Percentiles rank a stretch among this genome's conserved stretches.
Conservation (phyloP, 441 rosid species). For the Corymbia calophylla region DNA sequence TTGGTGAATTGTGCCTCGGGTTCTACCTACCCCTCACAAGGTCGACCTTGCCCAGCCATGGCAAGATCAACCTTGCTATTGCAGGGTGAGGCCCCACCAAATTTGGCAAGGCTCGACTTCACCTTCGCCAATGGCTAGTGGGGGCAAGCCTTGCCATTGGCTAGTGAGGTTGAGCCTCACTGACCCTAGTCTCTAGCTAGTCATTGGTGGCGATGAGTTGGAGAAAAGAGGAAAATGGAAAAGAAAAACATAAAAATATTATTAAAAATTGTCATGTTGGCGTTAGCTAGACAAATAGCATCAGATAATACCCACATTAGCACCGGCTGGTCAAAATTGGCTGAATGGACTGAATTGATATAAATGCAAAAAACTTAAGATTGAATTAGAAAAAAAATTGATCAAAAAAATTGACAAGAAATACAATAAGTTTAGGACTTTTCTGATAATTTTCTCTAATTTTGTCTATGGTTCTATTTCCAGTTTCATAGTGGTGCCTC, state of each 20-base stretch:
- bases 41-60: not conserved
- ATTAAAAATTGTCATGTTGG: no score
- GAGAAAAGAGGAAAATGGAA: not conserved
- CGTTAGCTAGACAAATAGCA: no score
- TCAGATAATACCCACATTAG: no score
- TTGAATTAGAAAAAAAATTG: no score
- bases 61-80: not conserved
- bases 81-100: rapidly evolving
- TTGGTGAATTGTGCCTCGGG: no score
- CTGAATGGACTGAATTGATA: rapidly evolving
- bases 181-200: rapidly evolving
- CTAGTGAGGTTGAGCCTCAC: no score
- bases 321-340: no score
- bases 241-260: no score
- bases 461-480: not conserved
- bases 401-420: no score
- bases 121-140: not conserved
- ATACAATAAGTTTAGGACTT: no score
- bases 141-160: not conserved
- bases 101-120: not conserved
- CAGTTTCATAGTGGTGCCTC: not conserved
- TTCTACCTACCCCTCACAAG: not conserved
- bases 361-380: no score
- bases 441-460: not conserved
- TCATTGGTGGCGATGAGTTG: rapidly evolving